A percentile compares a stretch with the other conserved stretches of the same genome.
phyloP scores from a whole-genome alignment of 495 filamentous ascomycete species.

The Xylaria cubensis region DNA sequence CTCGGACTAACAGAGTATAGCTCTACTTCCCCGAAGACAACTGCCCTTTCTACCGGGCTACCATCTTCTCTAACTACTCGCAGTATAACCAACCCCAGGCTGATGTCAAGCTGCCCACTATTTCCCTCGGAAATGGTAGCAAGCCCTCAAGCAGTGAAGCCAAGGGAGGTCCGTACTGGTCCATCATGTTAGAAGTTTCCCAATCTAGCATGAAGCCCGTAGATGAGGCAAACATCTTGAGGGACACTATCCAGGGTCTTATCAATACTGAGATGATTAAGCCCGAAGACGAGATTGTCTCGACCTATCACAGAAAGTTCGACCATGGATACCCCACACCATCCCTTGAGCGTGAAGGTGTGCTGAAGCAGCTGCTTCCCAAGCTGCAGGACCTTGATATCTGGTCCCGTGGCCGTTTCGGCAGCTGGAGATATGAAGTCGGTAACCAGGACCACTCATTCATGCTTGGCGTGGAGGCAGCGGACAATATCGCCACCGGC shows the following conservation, averaged over 20 bases:
- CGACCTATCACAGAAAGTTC: slow-evolving; percentile 97
- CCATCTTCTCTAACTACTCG: slow-evolving; percentile 99
- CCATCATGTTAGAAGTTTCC: slow-evolving; percentile 98
- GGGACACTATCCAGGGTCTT: slow-evolving; percentile 92
- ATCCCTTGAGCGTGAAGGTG: slow-evolving; percentile 91
- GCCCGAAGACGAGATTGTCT: slow-evolving; percentile 91
- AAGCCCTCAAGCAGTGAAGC: slow-evolving; percentile 71
- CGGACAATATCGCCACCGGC: slow-evolving; percentile 93
- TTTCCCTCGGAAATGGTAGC: slow-evolving; percentile 83
- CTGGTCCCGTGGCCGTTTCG: slow-evolving; percentile 95
- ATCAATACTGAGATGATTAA: slow-evolving; percentile 97
- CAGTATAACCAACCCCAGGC: slow-evolving; percentile 93
- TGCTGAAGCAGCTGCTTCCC: slow-evolving; percentile 89
- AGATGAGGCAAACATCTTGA: slow-evolving; percentile 78
- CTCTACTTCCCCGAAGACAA: slow-evolving; percentile 99
- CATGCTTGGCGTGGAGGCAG: slow-evolving; percentile 98
- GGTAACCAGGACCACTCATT: slow-evolving; percentile 98
- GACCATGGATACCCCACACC: slow-evolving; percentile 99
- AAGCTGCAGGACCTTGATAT: slow-evolving; percentile 91
- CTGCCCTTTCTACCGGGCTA: slow-evolving; percentile 99
- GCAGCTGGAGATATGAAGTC: slow-evolving; percentile 94
- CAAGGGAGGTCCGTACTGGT: slow-evolving; percentile 96
- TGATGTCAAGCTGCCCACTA: slow-evolving; percentile 83
- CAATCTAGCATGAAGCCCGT: slow-evolving; percentile 96
- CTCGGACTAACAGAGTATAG: slow-evolving; percentile 50